phyloP scores from a whole-genome alignment of 805 yeast species.

The Zygoascus biomembranicola region DNA sequence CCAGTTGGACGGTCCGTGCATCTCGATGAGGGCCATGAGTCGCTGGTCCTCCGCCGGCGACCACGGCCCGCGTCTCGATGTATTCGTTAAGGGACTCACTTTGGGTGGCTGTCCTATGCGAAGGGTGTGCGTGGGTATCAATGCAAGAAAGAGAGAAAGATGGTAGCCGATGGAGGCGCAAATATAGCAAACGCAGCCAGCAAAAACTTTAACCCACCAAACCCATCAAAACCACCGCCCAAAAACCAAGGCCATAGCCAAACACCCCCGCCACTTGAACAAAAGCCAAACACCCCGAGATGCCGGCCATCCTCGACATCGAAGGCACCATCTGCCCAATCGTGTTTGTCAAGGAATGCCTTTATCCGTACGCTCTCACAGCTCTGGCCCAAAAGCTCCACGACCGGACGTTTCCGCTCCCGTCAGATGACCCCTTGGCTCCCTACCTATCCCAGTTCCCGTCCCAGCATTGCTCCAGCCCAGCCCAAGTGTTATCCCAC shows the following conservation, averaged over 20 bases:
- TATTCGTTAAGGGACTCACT: neutral
- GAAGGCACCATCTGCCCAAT: conserved; percentile 95
- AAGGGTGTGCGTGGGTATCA: neutral
- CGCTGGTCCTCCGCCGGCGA: conserved; percentile 74
- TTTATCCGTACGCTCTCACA: conserved; percentile 61
- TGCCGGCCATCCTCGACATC: conserved; percentile 49
- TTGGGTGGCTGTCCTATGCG: neutral
- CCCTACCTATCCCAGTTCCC: conserved; percentile 42
- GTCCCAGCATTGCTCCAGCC: conserved; percentile 20
- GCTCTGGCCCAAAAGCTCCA: conserved; percentile 10
- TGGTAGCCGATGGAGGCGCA: neutral
- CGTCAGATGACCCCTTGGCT: conserved; percentile 1
- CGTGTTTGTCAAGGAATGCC: conserved; percentile 68
- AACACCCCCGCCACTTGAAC: too few species aligned
- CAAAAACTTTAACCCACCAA: neutral
- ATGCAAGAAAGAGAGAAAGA: neutral
- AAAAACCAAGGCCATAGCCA: neutral
- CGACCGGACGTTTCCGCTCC: neutral
- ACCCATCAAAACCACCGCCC: neutral
- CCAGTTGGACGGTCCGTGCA: conserved; percentile 82
- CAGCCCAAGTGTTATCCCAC: conserved; percentile 35
- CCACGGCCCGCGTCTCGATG: conserved; percentile 73
- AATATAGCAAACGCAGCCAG: neutral
- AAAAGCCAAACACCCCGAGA: neutral
- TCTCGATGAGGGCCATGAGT: conserved; percentile 57